Evolutionary conservation across 2,329 filamentous ascomycete genomes (phyloP).

Genomic region (Verticillium zaregamsianum): DNA sequence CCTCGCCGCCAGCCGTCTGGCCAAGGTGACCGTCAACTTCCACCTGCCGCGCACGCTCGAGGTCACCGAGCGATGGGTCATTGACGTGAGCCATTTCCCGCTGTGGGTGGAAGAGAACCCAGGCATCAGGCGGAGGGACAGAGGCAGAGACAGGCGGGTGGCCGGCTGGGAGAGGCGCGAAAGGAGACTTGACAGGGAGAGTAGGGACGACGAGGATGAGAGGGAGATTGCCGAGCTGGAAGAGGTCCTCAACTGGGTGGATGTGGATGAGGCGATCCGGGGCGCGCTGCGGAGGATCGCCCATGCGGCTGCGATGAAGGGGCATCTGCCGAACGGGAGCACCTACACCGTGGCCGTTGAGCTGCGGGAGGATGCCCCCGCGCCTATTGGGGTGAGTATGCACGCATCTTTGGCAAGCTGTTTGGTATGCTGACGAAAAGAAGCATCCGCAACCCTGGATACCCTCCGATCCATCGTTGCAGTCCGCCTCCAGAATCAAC

Average conservation of each 20-base stretch:
- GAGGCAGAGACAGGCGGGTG: neutral
- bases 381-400: slow-evolving; percentile 52
- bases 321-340: slow-evolving; percentile 57
- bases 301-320: slow-evolving; percentile 53
- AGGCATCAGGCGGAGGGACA: neutral
- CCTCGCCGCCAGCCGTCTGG: slow-evolving; percentile 53
- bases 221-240: slow-evolving; percentile 14
- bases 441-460: slow-evolving; percentile 60
- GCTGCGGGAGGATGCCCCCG: slow-evolving; percentile 54
- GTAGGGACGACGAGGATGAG: slow-evolving; percentile 19
- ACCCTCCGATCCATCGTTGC: slow-evolving; percentile 45
- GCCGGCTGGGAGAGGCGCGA: slow-evolving; percentile 1
- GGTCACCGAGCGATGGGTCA: slow-evolving; percentile 59
- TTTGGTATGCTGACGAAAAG: slow-evolving; percentile 1
- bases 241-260: slow-evolving; percentile 41
- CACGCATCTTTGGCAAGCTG: neutral
- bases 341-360: slow-evolving; percentile 77
- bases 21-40: slow-evolving; percentile 44
- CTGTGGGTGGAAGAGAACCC: slow-evolving; percentile 22
- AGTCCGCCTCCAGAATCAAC: slow-evolving; percentile 29
- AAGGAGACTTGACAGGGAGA: slow-evolving; percentile 9
- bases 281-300: slow-evolving; percentile 61
- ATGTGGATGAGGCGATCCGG: slow-evolving; percentile 70
- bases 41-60: slow-evolving; percentile 31
- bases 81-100: slow-evolving; percentile 53